A percentile compares a stretch with the other conserved stretches of the same genome.
Evolutionary conservation across 106 monocot species (phyloP).

Genomic region (Dendrobium huoshanense): DNA sequence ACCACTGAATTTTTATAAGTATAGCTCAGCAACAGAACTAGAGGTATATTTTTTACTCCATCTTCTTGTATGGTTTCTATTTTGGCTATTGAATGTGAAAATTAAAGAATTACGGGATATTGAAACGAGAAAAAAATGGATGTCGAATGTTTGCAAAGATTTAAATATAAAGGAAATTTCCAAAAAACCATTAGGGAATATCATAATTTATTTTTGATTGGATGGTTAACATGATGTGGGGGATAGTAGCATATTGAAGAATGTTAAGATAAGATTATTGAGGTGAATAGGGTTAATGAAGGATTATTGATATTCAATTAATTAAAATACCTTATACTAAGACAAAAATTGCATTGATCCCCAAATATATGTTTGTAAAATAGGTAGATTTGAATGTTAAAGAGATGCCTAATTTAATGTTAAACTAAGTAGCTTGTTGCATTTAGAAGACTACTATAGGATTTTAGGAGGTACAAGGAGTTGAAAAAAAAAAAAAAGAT

Average conservation of each 20-base stretch:
- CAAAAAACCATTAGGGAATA: background rate
- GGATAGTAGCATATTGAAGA: background rate
- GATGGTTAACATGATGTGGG: background rate
- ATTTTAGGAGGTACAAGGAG: background rate
- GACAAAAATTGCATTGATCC: background rate
- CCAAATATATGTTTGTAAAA: background rate
- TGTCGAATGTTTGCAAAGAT: background rate
- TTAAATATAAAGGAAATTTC: background rate
- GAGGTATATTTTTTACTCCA: conserved; percentile 42
- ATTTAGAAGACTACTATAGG: background rate
- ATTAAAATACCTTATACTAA: background rate
- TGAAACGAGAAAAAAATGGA: background rate
- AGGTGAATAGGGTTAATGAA: background rate
- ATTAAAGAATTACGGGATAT: background rate
- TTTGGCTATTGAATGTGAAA: background rate
- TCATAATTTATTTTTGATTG: background rate
- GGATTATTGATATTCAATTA: background rate
- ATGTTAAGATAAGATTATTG: background rate
- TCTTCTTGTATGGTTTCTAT: background rate
- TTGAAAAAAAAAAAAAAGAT: too few relatives aligned
- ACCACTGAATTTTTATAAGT: conserved; percentile 43
- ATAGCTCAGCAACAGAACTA: conserved; percentile 50
- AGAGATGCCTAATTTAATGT: background rate
- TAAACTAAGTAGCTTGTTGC: background rate
- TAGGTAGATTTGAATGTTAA: background rate